These are phyloP conservation scores for Backusella tarrabulga DNA, from an alignment of 192 early-diverging fungal genomes.

Conservation along the genomic window DNA sequence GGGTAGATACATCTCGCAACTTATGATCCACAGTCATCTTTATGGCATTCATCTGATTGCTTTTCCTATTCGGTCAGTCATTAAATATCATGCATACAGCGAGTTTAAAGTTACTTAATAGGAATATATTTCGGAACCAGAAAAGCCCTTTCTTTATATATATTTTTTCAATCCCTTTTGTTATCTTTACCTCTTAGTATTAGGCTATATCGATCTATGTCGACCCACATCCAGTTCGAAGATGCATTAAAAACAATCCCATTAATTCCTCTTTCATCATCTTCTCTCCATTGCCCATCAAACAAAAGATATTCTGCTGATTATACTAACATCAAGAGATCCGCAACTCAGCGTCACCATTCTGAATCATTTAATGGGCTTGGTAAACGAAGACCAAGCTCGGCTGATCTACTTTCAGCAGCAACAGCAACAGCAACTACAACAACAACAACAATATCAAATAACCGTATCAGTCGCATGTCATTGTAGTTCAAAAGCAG, in stretches of 20 bases:
- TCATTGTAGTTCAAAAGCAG: no score
- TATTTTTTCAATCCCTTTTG: no score
- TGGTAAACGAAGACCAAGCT: conserved; percentile 3
- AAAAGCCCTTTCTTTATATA: no score
- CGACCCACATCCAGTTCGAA: neutral
- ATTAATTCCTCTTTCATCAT: neutral
- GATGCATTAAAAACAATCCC: neutral
- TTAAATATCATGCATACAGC: no score
- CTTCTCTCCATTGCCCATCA: neutral
- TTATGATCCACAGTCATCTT: no score
- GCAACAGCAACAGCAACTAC: neutral
- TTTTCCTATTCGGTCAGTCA: no score
- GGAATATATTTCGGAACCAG: no score
- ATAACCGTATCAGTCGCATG: no score
- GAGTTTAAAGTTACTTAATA: no score
- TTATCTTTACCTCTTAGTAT: neutral
- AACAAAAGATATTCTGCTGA: conserved; percentile 15
- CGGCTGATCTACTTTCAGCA: conserved; percentile 15
- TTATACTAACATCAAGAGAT: conserved; percentile 6
- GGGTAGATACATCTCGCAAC: no score
- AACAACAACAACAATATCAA: neutral
- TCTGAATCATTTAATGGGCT: neutral
- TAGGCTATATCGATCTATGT: neutral
- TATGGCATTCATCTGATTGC: no score
- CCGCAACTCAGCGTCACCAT: neutral